These are phyloP conservation scores for Anisodus acutangulus DNA, from an alignment of 257 asterid genomes.

Conservation along the genomic window DNA sequence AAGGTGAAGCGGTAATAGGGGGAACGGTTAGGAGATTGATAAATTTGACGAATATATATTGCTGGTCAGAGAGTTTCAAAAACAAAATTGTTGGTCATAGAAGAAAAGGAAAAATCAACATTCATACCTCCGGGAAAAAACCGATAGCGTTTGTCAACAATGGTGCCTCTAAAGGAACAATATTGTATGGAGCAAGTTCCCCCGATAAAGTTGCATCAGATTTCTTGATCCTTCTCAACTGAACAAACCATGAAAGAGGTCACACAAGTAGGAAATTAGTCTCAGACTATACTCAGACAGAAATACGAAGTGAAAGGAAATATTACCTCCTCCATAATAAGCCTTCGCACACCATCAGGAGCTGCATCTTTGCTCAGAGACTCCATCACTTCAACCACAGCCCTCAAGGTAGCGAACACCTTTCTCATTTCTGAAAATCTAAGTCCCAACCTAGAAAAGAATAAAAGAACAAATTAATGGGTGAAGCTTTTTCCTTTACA, in stretches of 20 bases:
- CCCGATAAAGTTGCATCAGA: conserved; percentile 77
- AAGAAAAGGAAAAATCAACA: not conserved
- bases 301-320: conserved; percentile 29
- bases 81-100: not conserved
- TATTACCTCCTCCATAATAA: conserved; percentile 79
- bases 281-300: not conserved
- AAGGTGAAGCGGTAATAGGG: not conserved
- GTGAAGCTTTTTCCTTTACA: conserved; percentile 14
- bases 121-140: conserved; percentile 86
- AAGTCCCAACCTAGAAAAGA: conserved; percentile 57
- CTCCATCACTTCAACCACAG: conserved; percentile 97
- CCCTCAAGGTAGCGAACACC: conserved; percentile 85
- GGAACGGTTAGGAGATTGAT: not conserved
- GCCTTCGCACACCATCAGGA: conserved; percentile 77
- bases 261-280: not conserved
- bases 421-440: conserved; percentile 72
- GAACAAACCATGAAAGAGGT: conserved; percentile 37
- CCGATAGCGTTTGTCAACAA: conserved; percentile 87
- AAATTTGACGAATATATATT: not conserved
- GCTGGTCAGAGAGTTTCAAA: too few species aligned
- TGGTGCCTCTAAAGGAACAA: conserved; percentile 89
- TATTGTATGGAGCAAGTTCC: conserved; percentile 81
- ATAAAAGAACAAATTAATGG: conserved; percentile 35
- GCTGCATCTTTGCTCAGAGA: conserved; percentile 77
- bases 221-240: conserved; percentile 81